Evolutionary conservation across 306 rosid species (phyloP).

Genomic region (Glycine soja): DNA sequence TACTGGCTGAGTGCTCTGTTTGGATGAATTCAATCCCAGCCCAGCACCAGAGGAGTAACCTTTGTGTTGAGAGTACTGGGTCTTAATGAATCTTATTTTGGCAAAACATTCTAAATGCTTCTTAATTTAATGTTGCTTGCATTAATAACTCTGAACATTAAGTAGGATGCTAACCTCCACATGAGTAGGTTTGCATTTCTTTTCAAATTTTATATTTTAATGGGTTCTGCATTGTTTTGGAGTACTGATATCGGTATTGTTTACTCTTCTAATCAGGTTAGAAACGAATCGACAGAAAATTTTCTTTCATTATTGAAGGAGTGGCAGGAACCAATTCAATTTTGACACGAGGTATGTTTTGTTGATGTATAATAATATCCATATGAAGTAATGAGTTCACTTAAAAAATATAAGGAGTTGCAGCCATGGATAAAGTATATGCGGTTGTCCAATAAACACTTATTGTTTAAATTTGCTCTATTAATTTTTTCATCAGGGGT

Average conservation of each 20-base stretch:
- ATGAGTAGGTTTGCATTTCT: neutral
- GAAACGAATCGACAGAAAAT: conserved; percentile 79
- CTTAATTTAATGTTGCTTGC: no score
- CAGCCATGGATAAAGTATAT: no score
- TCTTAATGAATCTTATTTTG: no score
- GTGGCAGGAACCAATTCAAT: conserved; percentile 55
- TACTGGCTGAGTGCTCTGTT: no score
- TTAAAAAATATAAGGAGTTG: no score
- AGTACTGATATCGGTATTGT: neutral
- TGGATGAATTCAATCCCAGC: no score
- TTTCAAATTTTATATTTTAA: neutral
- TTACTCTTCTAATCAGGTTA: conserved; percentile 58
- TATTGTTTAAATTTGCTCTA: neutral
- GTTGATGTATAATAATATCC: no score
- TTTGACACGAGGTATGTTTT: no score
- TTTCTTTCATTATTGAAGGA: conserved; percentile 65
- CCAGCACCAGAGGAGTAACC: no score
- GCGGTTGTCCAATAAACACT: neutral
- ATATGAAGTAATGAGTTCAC: no score
- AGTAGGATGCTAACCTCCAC: neutral
- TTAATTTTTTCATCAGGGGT: neutral
- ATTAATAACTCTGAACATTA: neutral
- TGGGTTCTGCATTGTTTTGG: neutral
- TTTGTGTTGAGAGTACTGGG: no score
- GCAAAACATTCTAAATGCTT: no score